Evolutionary conservation across 1,284 basidiomycete genomes (phyloP), one percentile per base, ranked within the genome.

Genomic region (Heterobasidion parviporum): DNA sequence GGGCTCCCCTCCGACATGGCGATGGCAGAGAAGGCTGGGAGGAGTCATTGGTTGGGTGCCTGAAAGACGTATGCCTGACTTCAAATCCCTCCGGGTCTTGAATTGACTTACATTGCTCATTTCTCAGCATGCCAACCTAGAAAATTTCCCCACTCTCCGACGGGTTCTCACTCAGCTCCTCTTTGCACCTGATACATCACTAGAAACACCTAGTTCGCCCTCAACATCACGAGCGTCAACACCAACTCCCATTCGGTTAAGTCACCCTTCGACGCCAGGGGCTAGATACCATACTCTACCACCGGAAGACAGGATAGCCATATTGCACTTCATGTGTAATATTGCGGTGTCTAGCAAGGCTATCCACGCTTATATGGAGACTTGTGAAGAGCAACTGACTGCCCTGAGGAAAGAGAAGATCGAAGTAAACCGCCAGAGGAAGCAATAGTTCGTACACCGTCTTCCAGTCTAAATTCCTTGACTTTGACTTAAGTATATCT

Each of bases 361-460:
- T 5, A 82, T 98, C 47, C 90, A 95, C 66, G 72, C 78, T 10
- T 92, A 91, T 65, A 91, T 98, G 81, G 97, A 99, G 63, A 81
- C 85, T 54, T 93, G 91, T 64, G 94, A 95, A 64, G 81, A 88
- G 61, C 85, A 89, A 61, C 72, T 99, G 58, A 98, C 97, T 9
- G 91, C 94, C 47, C 76, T 97, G 53, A 76, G 96, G 61, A 99
- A 99, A 73, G 93, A 96, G 70, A 92, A 95, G 70, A 92, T 96
- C 41, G 96, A 99, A 62, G 83, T 95, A 54, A 95, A 94, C 69
- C 79, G 95, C 59, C 78, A 87, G 62, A 88, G 89, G 72, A 94
- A 92, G 70, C 84, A 88, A 66, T 79, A 87, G 92, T 94, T 68
- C 74, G 92, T 82, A 34, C 33, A 14, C 14, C 49, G 6, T 6